Evolutionary conservation across 2,329 filamentous ascomycete genomes (phyloP), one percentile per base, ranked within the genome.

Genomic region (Penicillium sp.): DNA sequence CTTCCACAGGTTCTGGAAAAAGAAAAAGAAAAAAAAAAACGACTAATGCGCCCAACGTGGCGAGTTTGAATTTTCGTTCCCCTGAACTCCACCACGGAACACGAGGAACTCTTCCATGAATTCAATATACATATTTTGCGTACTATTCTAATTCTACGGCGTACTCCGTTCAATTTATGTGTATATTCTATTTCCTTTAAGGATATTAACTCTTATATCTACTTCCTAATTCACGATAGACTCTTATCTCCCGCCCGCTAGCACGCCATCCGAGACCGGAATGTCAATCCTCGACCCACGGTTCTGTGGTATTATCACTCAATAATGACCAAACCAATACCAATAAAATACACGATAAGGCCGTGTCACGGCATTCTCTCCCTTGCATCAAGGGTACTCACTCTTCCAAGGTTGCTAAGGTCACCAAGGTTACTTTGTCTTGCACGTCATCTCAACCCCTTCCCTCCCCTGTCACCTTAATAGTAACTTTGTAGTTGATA

Each of bases 261-360:
- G 49, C 61, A 62, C 61, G 61, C 60, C 60, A 58, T 58, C 63
- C 62, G 62, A 59, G 56, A 61, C 58, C 54, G 62, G 63, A 63
- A 64, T 64, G 63, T 54, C 50, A 58, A 63, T 62, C 55, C 15
- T 47, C 29, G 62, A 63, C 62, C 64, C 62, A 66, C 56, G 62
- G 62, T 64, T 63, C 57, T 47, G 35, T 38, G 12, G 46, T 42
- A 37, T 50, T 12, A 27, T 31, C 13, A 29, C 51, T 43, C 60
- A 23, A 19, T 13, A 2, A 27, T 45, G 23, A 33, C 38, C 21
- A 23, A 6, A 19, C 15, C n/a, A 19, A 33, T 50, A 41, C 46
- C 17, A 5, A 17, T 25, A 38, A 33, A 40, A 25, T 45, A 52
- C 50, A 35, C 27, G 50, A 52, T 52, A 45, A 52, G 27, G 38